A percentile compares a stretch with the other conserved stretches of the same genome.
These are phyloP conservation scores for Entomortierella lignicola DNA, from an alignment of 192 early-diverging fungal genomes.

Conservation along the genomic window DNA sequence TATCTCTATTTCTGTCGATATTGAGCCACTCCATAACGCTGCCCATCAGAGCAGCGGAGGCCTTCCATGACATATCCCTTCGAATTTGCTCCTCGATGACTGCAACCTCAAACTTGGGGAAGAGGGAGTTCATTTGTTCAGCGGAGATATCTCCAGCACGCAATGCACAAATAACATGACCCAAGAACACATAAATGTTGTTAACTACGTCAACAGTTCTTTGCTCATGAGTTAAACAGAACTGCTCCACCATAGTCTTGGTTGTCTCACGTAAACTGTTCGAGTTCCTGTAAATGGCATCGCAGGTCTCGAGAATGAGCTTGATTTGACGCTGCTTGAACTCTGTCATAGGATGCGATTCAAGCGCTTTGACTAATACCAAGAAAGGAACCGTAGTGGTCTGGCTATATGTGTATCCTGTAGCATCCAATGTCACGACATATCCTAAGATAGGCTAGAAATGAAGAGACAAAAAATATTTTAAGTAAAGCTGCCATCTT, in stretches of 20 bases:
- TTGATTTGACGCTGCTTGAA: slow-evolving; percentile 51
- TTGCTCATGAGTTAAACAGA: slow-evolving; percentile 26
- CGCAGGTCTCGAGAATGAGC: slow-evolving; percentile 57
- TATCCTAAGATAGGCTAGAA: slow-evolving; percentile 57
- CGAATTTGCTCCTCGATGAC: slow-evolving; percentile 55
- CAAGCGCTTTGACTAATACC: slow-evolving; percentile 47
- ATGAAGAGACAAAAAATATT: background rate
- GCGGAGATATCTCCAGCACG: slow-evolving; percentile 43
- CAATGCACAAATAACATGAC: slow-evolving; percentile 56
- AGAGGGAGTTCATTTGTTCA: slow-evolving; percentile 15
- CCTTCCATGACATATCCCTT: slow-evolving; percentile 43
- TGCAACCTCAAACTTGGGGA: slow-evolving; percentile 30
- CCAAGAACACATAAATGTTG: slow-evolving; percentile 56
- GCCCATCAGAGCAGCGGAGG: slow-evolving; percentile 28
- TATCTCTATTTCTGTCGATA: slow-evolving; percentile 29
- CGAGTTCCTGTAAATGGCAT: slow-evolving; percentile 54
- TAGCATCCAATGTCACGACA: slow-evolving; percentile 55
- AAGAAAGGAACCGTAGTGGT: slow-evolving; percentile 55
- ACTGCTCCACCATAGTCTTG: slow-evolving; percentile 46
- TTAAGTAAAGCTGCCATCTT: background rate
- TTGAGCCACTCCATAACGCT: slow-evolving; percentile 31
- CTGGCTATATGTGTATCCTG: slow-evolving; percentile 59
- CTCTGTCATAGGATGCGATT: slow-evolving; percentile 48
- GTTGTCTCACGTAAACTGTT: slow-evolving; percentile 45
- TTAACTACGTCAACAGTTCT: slow-evolving; percentile 55